Conservation (phyloP, 2,329 filamentous ascomycete genomes). For the Colletotrichum brevisporum region DNA sequence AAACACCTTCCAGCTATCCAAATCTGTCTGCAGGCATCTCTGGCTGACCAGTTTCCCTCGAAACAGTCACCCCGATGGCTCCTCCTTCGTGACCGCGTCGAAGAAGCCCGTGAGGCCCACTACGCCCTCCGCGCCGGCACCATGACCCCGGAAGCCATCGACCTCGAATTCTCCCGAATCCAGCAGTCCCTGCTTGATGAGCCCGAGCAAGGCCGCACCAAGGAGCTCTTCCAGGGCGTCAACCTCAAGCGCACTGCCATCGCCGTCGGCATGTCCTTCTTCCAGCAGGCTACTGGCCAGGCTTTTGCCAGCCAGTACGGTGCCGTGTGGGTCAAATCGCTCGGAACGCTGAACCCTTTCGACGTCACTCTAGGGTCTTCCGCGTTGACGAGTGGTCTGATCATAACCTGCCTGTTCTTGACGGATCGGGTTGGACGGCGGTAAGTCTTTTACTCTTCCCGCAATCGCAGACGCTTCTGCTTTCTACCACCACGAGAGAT, state of each 20-base stretch:
- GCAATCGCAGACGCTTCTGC: not conserved
- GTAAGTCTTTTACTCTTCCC: constrained; percentile 17
- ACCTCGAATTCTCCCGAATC: constrained; percentile 41
- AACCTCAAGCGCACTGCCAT: constrained; percentile 47
- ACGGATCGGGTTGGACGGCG: constrained; percentile 31
- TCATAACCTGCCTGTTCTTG: constrained; percentile 25
- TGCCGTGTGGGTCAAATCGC: constrained; percentile 47
- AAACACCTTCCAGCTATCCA: not conserved
- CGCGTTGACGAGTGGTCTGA: constrained; percentile 14
- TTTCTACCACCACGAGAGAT: not conserved
- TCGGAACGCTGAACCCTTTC: constrained; percentile 49
- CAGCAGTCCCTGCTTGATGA: constrained; percentile 33
- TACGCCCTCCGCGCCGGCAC: constrained; percentile 44
- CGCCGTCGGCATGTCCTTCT: constrained; percentile 43
- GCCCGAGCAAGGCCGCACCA: constrained; percentile 38
- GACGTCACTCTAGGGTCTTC: constrained; percentile 42
- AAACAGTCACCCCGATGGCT: constrained; percentile 49
- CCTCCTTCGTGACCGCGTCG: constrained; percentile 44
- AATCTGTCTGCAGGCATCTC: not conserved
- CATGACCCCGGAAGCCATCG: constrained; percentile 45
- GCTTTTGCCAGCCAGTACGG: constrained; percentile 43
- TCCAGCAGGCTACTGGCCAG: constrained; percentile 43
- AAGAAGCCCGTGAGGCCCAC: constrained; percentile 48
- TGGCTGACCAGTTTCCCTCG: not conserved
- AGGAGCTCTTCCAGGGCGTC: constrained; percentile 46